These are phyloP conservation scores for Tylopilus subfusipes DNA, from an alignment of 768 basidiomycete species.

Conservation along the genomic window DNA sequence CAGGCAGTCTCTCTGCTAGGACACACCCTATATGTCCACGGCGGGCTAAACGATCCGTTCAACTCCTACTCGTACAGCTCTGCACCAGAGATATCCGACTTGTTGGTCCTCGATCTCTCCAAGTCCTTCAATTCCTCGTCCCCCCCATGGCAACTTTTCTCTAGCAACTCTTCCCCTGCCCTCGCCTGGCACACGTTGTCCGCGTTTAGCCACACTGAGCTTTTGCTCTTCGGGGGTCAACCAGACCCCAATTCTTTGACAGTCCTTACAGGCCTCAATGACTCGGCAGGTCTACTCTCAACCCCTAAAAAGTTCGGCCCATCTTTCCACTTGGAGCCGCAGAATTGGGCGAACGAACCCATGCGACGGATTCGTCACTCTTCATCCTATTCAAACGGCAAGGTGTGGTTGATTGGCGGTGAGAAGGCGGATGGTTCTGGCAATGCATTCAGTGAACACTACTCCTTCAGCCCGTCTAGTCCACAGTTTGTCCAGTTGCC, in stretches of 20 bases:
- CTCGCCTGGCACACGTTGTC: slow-evolving; percentile 82
- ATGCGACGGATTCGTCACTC: slow-evolving; percentile 76
- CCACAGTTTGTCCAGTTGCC: slow-evolving; percentile 56
- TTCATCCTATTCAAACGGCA: slow-evolving; percentile 47
- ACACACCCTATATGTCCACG: slow-evolving; percentile 66
- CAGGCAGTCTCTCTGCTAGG: slow-evolving; percentile 62
- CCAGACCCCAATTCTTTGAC: slow-evolving; percentile 56
- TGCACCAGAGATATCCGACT: slow-evolving; percentile 69
- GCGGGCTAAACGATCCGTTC: slow-evolving; percentile 73
- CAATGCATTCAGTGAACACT: slow-evolving; percentile 59
- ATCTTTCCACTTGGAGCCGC: slow-evolving; percentile 44
- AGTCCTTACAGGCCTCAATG: slow-evolving; percentile 47
- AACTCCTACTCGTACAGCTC: slow-evolving; percentile 69
- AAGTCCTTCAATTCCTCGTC: slow-evolving; percentile 53
- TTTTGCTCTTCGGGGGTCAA: slow-evolving; percentile 75
- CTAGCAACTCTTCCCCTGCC: slow-evolving; percentile 49
- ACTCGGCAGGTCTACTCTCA: slow-evolving; percentile 63
- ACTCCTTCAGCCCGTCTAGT: slow-evolving; percentile 50
- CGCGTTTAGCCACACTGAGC: slow-evolving; percentile 48
- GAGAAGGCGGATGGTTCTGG: slow-evolving; percentile 78
- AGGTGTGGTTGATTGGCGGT: slow-evolving; percentile 74
- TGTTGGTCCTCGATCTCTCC: slow-evolving; percentile 65
- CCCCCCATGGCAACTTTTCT: slow-evolving; percentile 67
- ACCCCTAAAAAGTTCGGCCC: slow-evolving; percentile 38
- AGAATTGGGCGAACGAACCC: slow-evolving; percentile 64